Evolutionary conservation across 2,329 filamentous ascomycete genomes (phyloP), one percentile per base, ranked within the genome.

Genomic region (Fusarium tjaetaba): DNA sequence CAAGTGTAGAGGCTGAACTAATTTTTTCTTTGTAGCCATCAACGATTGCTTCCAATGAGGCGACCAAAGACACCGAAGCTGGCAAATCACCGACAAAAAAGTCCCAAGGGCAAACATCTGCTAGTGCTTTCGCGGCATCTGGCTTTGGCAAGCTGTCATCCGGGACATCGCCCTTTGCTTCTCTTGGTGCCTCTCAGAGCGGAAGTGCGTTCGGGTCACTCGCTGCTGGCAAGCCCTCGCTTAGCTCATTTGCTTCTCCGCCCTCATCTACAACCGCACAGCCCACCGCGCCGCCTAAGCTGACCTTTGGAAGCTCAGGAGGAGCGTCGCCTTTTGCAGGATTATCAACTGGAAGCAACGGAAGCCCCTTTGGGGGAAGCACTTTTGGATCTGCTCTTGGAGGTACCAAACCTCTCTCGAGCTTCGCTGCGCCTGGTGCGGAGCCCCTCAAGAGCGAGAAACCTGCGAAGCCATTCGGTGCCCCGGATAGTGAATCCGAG

Each of bases 401-500:
- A 1, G 83, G 85, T 38, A 78, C 79, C 9, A 88, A 87, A 70
- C 77, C 81, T 3, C 82, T 95, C 15, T 87, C 88, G 5, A 92
- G 88, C 74, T 97, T 97, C 82, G 94, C 91, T 46, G 90, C 91
- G 51, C 87, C 90, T 28, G 89, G 87, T 57, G 83, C 61, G 24
- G 82, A 81, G 46, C 64, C 82, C 18, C 82, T 88, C 43, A 87
- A 85, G 77, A 89, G 85, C 65, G 86, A 87, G 68, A 93, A 93
- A 80, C 86, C 90, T 20, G 86, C 88, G 7, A 94, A 90, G 81
- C 88, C 94, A 0, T 96, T 97, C 79, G 94, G 94, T 38, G 93
- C 94, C 18, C 89, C 93, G 4, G 91, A 91, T 43, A 92, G 89
- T 67, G 90, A 91, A 55, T 87, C 85, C 6, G 89, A 90, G 16